phyloP scores from a whole-genome alignment of 345 rosid genomes.

The Eucalyptus leucophloia region DNA sequence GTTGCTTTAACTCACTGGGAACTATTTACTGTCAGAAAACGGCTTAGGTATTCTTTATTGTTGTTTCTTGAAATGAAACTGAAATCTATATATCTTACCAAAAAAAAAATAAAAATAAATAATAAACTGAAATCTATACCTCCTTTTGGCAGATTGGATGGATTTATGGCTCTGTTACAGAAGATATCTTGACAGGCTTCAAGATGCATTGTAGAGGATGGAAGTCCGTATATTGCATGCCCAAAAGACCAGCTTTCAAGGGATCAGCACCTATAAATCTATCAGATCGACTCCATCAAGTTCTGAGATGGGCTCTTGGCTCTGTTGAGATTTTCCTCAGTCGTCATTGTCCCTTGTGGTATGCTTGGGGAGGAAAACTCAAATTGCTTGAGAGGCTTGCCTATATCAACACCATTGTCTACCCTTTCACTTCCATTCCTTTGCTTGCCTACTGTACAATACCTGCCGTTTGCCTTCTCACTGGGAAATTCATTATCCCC shows the following conservation, averaged over 20 bases:
- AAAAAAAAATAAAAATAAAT: too few species aligned
- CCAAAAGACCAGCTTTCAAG: slow-evolving; percentile 76
- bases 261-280: slow-evolving; percentile 97
- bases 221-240: slow-evolving; percentile 84
- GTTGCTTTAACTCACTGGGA: neutral
- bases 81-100: neutral
- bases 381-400: slow-evolving; percentile 91
- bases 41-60: neutral
- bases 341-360: slow-evolving; percentile 92
- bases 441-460: slow-evolving; percentile 84
- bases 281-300: slow-evolving; percentile 88
- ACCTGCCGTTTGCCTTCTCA: slow-evolving; percentile 93
- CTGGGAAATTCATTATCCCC: slow-evolving; percentile 91
- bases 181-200: slow-evolving; percentile 85
- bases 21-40: neutral
- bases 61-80: neutral
- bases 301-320: slow-evolving; percentile 94
- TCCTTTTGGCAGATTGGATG: slow-evolving; percentile 62
- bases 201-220: slow-evolving; percentile 99
- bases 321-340: slow-evolving; percentile 95
- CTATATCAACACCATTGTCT: slow-evolving; percentile 82
- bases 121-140: neutral
- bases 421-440: slow-evolving; percentile 95
- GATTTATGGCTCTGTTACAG: slow-evolving; percentile 93
- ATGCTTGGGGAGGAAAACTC: slow-evolving; percentile 88